These are phyloP conservation scores for Dioszegia hungarica DNA, from an alignment of 768 basidiomycete genomes.

Conservation along the genomic window DNA sequence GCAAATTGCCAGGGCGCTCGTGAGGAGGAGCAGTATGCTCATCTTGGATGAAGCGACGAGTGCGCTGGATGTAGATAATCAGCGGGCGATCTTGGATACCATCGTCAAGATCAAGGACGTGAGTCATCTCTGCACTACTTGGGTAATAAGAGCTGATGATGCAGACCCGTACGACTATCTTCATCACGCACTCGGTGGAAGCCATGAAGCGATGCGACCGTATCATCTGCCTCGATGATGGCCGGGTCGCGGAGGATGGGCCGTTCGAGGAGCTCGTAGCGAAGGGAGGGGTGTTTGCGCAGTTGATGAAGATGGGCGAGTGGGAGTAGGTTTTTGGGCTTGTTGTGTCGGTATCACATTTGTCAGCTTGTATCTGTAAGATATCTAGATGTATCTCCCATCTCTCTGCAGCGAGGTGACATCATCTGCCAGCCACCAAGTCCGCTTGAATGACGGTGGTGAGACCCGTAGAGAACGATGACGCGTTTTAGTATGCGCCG, in stretches of 20 bases:
- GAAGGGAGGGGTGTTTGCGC: constrained; percentile 66
- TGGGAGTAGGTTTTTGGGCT: constrained; percentile 57
- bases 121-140: constrained; percentile 14
- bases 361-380: too few relatives aligned
- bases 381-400: too few relatives aligned
- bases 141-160: not conserved
- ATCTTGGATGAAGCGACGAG: constrained; percentile 95
- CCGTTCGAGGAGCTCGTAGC: constrained; percentile 66
- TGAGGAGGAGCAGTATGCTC: constrained; percentile 64
- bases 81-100: constrained; percentile 73
- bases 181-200: constrained; percentile 87
- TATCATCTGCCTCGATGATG: constrained; percentile 74
- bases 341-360: too few relatives aligned
- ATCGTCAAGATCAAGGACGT: constrained; percentile 62
- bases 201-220: constrained; percentile 91
- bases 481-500: too few relatives aligned
- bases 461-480: too few relatives aligned
- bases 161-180: constrained; percentile 64
- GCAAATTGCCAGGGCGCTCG: constrained; percentile 86
- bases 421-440: too few relatives aligned
- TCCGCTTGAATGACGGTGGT: too few relatives aligned
- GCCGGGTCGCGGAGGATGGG: constrained; percentile 71
- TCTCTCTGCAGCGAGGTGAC: too few relatives aligned
- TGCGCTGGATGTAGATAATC: constrained; percentile 79
- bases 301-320: constrained; percentile 73